Base-by-base conservation (phyloP, 148 eudicot genomes). In the Rhododendron griersonianum region DNA sequence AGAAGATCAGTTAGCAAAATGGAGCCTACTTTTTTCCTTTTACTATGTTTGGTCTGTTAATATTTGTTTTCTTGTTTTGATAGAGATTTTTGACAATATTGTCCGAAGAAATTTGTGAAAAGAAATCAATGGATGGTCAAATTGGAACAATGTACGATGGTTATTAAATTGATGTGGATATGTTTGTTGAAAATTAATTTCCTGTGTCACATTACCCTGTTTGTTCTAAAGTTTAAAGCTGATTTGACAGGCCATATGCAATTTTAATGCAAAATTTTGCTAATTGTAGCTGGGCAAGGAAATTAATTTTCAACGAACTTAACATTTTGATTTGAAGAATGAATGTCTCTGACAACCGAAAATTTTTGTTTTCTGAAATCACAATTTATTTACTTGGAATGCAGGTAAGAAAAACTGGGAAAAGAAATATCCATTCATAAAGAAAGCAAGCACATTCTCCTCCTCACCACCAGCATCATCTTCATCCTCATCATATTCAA, bases 391-490 rank as follows among this genome's bases (percentile, higher is more conserved):
- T 47, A 75, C 47, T 77, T 67, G 69, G 5, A 75, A 81, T 83
- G 53, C 86, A 93, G 95, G 89, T 7, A 84, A 86, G 80, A 8
- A 65, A 39, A 73, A 15, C 65, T 89, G 89, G 90, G 84, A 88
- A 48, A 81, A 81, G 80, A 71, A 84, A 37, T 95, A 91, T 86
- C 92, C 93, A 18, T 93, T 93, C 85, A 95, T 95, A 28, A 92
- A 85, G 84, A 9, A 48, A 3, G 96, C 96, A 23, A 95, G 96
- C 87, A 81, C 93, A 55, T 94, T 89, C 78, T 51, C 88, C 10
- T 50, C 92, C 45, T 23, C 89, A 69, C 57, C 84, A 2, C 9
- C 86, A 9, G 18, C 85, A 19, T 59, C 88, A 15, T 6, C 82
- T 14, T 59, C 85, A 19, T 75, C 88, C 2, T 7, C 73, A 73